Evolutionary conservation across 768 basidiomycete genomes (phyloP).

Genomic region (Hericium erinaceus): DNA sequence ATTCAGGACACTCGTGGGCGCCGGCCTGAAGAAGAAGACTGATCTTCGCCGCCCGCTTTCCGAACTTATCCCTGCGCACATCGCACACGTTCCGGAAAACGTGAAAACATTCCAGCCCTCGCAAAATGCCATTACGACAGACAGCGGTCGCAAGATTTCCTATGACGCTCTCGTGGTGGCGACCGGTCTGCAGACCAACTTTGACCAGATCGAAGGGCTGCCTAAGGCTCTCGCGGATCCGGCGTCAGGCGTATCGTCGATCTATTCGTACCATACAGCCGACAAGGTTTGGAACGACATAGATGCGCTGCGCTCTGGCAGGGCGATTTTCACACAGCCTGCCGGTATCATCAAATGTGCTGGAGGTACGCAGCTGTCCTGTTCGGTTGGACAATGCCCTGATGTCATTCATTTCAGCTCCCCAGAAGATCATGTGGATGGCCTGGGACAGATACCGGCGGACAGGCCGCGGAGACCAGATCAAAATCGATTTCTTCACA

Average conservation of each 20-base stretch:
- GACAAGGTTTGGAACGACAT: slow-evolving; percentile 87
- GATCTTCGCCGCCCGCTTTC: slow-evolving; percentile 57
- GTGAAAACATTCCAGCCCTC: slow-evolving; percentile 69
- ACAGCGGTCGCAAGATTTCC: slow-evolving; percentile 54
- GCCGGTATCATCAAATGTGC: slow-evolving; percentile 90
- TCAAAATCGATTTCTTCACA: slow-evolving; percentile 72
- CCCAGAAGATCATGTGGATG: slow-evolving; percentile 97
- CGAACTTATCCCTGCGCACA: slow-evolving; percentile 65
- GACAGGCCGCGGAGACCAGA: slow-evolving; percentile 47
- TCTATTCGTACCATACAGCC: slow-evolving; percentile 84
- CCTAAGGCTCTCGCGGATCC: slow-evolving; percentile 69
- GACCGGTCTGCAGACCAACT: slow-evolving; percentile 83
- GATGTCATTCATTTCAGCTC: slow-evolving; percentile 33
- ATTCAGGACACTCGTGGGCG: slow-evolving; percentile 80
- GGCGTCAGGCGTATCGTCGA: slow-evolving; percentile 76
- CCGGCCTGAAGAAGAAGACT: slow-evolving; percentile 70
- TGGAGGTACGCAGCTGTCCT: slow-evolving; percentile 44
- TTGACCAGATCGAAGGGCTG: slow-evolving; percentile 65
- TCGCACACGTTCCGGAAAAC: slow-evolving; percentile 62
- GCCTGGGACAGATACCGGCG: slow-evolving; percentile 74
- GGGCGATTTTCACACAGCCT: slow-evolving; percentile 93
- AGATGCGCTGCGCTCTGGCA: slow-evolving; percentile 62
- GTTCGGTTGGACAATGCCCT: no score
- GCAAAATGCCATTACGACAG: slow-evolving; percentile 63
- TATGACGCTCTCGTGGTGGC: slow-evolving; percentile 90